phyloP scores from a whole-genome alignment of 2,329 filamentous ascomycete species.

The Trichoderma koningii region DNA sequence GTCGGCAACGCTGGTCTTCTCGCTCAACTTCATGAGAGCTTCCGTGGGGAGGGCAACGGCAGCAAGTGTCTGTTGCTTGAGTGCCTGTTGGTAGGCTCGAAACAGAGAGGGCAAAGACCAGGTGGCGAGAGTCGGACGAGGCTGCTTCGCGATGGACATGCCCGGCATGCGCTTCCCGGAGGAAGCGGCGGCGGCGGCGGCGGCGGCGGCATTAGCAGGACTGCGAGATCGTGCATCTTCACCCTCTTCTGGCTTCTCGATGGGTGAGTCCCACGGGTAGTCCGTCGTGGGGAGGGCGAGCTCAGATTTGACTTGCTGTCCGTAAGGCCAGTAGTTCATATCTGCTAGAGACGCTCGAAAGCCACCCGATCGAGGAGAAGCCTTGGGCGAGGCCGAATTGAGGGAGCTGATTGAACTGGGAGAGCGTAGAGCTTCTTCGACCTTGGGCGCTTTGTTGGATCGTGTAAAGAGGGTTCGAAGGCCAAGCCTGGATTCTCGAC shows the following conservation, averaged over 20 bases:
- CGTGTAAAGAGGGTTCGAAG: conserved; percentile 55
- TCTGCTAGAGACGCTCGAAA: conserved; percentile 52
- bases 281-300: conserved; percentile 14
- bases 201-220: conserved; percentile 9
- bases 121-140: conserved; percentile 42
- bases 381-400: conserved; percentile 28
- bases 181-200: conserved; percentile 9
- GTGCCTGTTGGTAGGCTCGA: conserved; percentile 81
- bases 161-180: conserved; percentile 25
- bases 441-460: conserved; percentile 43
- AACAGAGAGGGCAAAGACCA: conserved; percentile 78
- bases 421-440: conserved; percentile 38
- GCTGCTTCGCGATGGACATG: conserved; percentile 30
- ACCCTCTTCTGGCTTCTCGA: conserved; percentile 26
- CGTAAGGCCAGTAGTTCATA: conserved; percentile 48
- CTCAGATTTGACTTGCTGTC: conserved; percentile 33
- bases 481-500: conserved; percentile 55
- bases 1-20: conserved; percentile 44
- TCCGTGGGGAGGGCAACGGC: conserved; percentile 70
- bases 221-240: conserved; percentile 25
- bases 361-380: conserved; percentile 40
- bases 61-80: conserved; percentile 71
- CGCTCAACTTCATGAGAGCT: conserved; percentile 63
- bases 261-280: conserved; percentile 12
- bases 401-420: conserved; percentile 27